Evolutionary conservation across 1,139 yeast genomes (phyloP).

Genomic region (Kodamaea derodonti): DNA sequence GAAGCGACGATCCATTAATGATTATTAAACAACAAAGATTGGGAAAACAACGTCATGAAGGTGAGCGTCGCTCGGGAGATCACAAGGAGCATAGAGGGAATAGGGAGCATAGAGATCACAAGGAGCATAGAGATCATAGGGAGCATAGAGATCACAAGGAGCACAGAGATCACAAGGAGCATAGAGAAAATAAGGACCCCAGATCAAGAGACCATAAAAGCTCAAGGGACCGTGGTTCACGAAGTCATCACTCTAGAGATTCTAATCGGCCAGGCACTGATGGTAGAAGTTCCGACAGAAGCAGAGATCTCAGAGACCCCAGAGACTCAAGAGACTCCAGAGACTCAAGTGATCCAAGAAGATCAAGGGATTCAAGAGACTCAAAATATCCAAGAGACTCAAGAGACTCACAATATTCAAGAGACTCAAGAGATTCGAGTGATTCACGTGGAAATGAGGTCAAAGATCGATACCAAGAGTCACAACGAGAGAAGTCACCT

Average conservation of each 20-base stretch:
- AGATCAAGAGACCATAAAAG: slow-evolving; percentile 1
- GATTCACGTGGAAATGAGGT: background rate
- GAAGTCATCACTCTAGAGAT: too few relatives aligned
- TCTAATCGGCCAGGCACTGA: background rate
- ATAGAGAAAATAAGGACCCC: background rate
- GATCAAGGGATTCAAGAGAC: slow-evolving; percentile 3
- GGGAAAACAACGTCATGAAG: slow-evolving; percentile 13
- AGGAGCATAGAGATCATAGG: slow-evolving; percentile 1
- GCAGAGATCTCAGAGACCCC: too few relatives aligned
- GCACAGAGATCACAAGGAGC: slow-evolving; percentile 1
- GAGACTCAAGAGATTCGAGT: slow-evolving; percentile 1
- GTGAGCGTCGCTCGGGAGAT: slow-evolving; percentile 2
- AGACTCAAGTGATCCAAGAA: too few relatives aligned
- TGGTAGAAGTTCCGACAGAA: background rate
- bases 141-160: too few relatives aligned
- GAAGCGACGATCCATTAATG: slow-evolving; percentile 54
- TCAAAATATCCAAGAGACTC: slow-evolving; percentile 1
- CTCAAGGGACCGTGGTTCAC: slow-evolving; percentile 1
- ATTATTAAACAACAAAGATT: slow-evolving; percentile 42
- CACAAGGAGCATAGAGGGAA: slow-evolving; percentile 1
- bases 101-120: too few relatives aligned
- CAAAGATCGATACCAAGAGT: background rate
- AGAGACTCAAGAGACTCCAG: slow-evolving; percentile 7
- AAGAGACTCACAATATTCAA: slow-evolving; percentile 1
- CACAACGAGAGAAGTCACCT: slow-evolving; percentile 7